Evolutionary conservation across 2,329 filamentous ascomycete species (phyloP), one percentile per base, ranked within the genome.

Genomic region (Nothophaeocryptopus gaeumannii): DNA sequence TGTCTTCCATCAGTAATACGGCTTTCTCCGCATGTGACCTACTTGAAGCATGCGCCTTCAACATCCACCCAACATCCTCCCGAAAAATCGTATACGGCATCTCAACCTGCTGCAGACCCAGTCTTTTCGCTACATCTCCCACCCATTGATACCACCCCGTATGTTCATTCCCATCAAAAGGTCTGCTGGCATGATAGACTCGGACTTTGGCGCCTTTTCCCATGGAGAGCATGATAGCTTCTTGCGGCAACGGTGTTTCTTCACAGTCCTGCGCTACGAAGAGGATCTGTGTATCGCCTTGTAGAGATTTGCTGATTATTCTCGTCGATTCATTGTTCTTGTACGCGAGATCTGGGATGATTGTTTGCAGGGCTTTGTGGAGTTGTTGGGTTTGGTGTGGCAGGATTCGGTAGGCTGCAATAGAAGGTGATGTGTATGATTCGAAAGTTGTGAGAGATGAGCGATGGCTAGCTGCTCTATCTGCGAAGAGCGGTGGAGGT

Each of bases 11-110:
- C 26, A 43, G 26, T 26, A 30, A 13, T 5, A 14, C 12, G 11
- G 8, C n/a, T 16, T 36, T 37, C 10, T 11, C 11, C 15, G 8
- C 13, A n/a, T 12, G 3, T 11, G n/a, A 46, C 51, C 47, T 38
- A 50, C 51, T 34, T 42, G 51, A 45, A 36, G 51, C 47, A 29
- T 54, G 51, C 29, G 47, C 47, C 34, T 38, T 49, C 34, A 54
- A 30, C 51, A 54, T 54, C 43, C 46, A 47, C 5, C 32, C 42
- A 32, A 54, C 31, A 20, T 54, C 51, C 26, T 50, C 42, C 29
- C 14, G 42, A 33, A 44, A 54, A n/a, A 54, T 46, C 15, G 51
- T 45, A 31, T 41, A 38, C 30, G 51, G 47, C 30, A 54, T 31
- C 46, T 47, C 39, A 34, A 54, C 47, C 30, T 39, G 39, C 42